A percentile compares a stretch with the other conserved stretches of the same genome.
phyloP scores from a whole-genome alignment of 2,329 filamentous ascomycete genomes.

The Aspergillus cejpii region DNA sequence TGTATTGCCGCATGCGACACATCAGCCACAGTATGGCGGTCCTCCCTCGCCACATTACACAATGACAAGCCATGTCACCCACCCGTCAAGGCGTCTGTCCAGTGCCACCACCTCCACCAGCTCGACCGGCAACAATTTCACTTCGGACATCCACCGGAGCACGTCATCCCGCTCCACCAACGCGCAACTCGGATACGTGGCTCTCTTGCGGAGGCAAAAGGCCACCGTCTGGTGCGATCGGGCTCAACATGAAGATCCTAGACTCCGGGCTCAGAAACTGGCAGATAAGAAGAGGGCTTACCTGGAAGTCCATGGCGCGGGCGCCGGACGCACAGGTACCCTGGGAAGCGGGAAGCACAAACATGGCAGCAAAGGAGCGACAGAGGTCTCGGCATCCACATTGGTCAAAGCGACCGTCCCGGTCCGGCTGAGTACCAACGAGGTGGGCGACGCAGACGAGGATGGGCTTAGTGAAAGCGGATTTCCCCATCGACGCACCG shows the following conservation, averaged over 20 bases:
- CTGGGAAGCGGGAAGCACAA: conserved; percentile 72
- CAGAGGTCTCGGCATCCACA: conserved; percentile 73
- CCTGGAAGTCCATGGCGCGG: conserved; percentile 65
- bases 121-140: conserved; percentile 34
- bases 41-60: conserved; percentile 23
- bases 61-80: conserved; percentile 21
- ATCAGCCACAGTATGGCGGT: conserved; percentile 23
- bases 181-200: conserved; percentile 74
- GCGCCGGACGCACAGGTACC: conserved; percentile 53
- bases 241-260: conserved; percentile 83
- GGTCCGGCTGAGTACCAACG: conserved; percentile 85
- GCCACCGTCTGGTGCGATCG: conserved; percentile 98
- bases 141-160: conserved; percentile 56
- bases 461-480: conserved; percentile 43
- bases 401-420: conserved; percentile 74
- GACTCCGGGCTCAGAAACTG: conserved; percentile 72
- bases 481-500: conserved; percentile 47
- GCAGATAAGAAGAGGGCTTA: conserved; percentile 81
- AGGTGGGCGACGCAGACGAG: conserved; percentile 82
- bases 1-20: conserved; percentile 24
- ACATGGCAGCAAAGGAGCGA: conserved; percentile 73
- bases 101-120: conserved; percentile 39
- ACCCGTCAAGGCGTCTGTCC: conserved; percentile 32
- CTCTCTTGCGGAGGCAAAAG: conserved; percentile 92
- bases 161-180: conserved; percentile 70